Base-by-base conservation (phyloP, 202 grass and related monocot genomes). In the Zizania palustris region DNA sequence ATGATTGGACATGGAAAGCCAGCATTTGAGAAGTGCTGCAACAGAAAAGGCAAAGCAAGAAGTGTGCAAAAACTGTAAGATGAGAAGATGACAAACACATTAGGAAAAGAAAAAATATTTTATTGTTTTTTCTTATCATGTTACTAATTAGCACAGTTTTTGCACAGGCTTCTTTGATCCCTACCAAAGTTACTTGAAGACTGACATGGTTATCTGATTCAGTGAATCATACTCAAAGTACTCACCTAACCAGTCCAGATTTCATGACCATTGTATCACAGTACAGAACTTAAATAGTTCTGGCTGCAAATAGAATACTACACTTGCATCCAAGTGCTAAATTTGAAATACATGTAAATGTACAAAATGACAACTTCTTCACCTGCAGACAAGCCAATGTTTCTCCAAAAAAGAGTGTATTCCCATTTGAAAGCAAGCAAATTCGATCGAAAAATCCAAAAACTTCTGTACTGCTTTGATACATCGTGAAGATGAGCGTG, bases 1-100 rank as follows among this genome's bases (percentile, higher is more conserved):
- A 98, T 98, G 72, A 98, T 98, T 80, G 95, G 95, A 71, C 95
- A 98, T 16, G 95, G 95, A 90, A 98, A 98, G 18, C 95, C 95
- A 55, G 95, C 91, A 86, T 98, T 98, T 74, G 95, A 94, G 84
- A 98, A 98, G 69, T 98, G 95, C 95, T 92, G 83, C 77, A 87
- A 84, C 46, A 72, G 49, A 69, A 61, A 37, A 80, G 21, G 14
- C 22, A 62, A 61, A 20, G n/a, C 60, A 83, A 61, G 41, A 38
- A 60, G 37, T 49, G 39, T 73, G 33, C 22, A 43, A 21, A 84
- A 70, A 45, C 16, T 34, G 50, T 60, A 50, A 1, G 34, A 28
- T 46, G 44, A 67, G 65, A 58, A 7, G 20, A 45, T 7, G 55
- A 77, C 9, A 63, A 51, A 53, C 4, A 51, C 4, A 19, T 34